phyloP scores from a whole-genome alignment of 2,329 filamentous ascomycete genomes.

The Ilyonectria destructans region DNA sequence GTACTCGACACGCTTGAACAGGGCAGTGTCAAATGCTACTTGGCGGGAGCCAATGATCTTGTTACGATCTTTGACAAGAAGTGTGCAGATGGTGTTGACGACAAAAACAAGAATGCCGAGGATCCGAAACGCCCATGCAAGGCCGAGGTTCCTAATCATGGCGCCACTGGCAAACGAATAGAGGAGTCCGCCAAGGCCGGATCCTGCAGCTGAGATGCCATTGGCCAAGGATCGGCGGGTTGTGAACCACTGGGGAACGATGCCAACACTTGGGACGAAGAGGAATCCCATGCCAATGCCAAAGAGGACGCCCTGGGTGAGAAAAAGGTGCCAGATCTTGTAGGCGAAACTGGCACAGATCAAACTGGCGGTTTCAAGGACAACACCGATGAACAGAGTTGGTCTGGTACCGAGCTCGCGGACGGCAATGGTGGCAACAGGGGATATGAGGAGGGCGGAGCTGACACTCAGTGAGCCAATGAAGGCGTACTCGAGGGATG shows the following conservation, averaged over 20 bases:
- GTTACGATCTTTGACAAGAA: slow-evolving; percentile 81
- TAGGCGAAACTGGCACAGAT: slow-evolving; percentile 80
- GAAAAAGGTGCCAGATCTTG: slow-evolving; percentile 82
- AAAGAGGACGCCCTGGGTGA: slow-evolving; percentile 83
- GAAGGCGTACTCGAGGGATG: slow-evolving; percentile 80
- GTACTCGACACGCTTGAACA: slow-evolving; percentile 77
- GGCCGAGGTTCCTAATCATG: slow-evolving; percentile 76
- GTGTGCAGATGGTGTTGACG: slow-evolving; percentile 75
- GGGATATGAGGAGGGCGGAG: slow-evolving; percentile 76
- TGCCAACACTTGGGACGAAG: slow-evolving; percentile 78
- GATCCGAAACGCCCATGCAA: slow-evolving; percentile 79
- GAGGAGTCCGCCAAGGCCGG: slow-evolving; percentile 80
- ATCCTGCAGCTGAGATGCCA: slow-evolving; percentile 78
- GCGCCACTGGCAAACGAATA: slow-evolving; percentile 79
- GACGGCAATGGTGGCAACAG: slow-evolving; percentile 75
- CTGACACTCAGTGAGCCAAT: slow-evolving; percentile 68
- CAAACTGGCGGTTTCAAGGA: slow-evolving; percentile 76
- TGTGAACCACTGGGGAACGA: slow-evolving; percentile 83
- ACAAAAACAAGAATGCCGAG: slow-evolving; percentile 75
- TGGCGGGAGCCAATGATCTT: slow-evolving; percentile 79
- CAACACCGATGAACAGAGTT: slow-evolving; percentile 76
- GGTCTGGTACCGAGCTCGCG: slow-evolving; percentile 75
- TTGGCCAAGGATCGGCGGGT: slow-evolving; percentile 79
- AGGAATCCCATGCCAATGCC: slow-evolving; percentile 85
- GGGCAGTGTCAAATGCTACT: slow-evolving; percentile 74